Evolutionary conservation across 2,329 filamentous ascomycete genomes (phyloP).

Genomic region (Mycosphaerella sp.): DNA sequence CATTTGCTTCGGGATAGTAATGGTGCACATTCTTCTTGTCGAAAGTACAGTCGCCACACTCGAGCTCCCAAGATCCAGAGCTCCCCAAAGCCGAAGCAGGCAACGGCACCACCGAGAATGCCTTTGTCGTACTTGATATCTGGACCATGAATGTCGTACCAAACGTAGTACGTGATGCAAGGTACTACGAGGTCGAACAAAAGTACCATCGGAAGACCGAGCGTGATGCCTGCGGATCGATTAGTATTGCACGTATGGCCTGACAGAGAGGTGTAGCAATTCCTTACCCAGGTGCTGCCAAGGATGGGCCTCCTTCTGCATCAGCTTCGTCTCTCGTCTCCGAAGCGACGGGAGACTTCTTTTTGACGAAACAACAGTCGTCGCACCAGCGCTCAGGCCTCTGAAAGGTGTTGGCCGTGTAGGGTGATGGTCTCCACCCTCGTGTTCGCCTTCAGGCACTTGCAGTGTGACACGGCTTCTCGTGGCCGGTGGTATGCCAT

Average conservation of each 20-base stretch:
- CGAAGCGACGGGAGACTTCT: constrained; percentile 22
- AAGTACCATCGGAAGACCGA: constrained; percentile 29
- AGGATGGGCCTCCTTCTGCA: constrained; percentile 26
- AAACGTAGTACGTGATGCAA: constrained; percentile 31
- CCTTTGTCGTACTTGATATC: constrained; percentile 25
- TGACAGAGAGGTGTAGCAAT: not conserved
- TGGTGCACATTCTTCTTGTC: constrained; percentile 29
- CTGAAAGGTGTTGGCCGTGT: constrained; percentile 14
- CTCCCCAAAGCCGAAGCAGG: constrained; percentile 30
- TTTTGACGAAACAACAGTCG: constrained; percentile 14
- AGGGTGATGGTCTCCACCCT: not conserved
- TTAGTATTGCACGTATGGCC: not conserved
- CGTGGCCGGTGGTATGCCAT: constrained; percentile 4
- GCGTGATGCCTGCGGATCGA: constrained; percentile 24
- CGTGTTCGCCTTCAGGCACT: constrained; percentile 11
- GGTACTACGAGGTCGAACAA: constrained; percentile 31
- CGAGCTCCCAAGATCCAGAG: constrained; percentile 31
- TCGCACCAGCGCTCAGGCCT: constrained; percentile 5
- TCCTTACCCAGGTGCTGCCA: constrained; percentile 24
- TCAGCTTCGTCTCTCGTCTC: constrained; percentile 25
- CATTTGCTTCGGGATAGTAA: constrained; percentile 26
- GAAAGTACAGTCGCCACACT: constrained; percentile 25
- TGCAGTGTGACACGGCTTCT: constrained; percentile 12
- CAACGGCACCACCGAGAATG: constrained; percentile 29
- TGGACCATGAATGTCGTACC: constrained; percentile 24